phyloP scores from a whole-genome alignment of 2,329 filamentous ascomycete genomes.

The Chrysoporthe austroafricana region DNA sequence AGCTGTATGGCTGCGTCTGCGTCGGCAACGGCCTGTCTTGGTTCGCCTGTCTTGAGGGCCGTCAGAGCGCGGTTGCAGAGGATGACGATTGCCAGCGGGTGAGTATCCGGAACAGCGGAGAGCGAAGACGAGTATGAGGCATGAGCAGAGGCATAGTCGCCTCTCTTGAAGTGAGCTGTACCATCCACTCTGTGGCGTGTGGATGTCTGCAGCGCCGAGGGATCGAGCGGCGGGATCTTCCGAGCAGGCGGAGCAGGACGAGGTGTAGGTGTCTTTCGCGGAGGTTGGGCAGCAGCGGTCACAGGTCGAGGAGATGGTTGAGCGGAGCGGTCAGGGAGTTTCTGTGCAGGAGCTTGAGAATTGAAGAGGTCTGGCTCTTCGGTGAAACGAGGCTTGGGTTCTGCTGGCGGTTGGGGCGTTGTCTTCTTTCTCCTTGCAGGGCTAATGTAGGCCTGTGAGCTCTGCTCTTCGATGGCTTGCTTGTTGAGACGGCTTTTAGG shows the following conservation, averaged over 20 bases:
- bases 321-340: slow-evolving; percentile 42
- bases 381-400: slow-evolving; percentile 40
- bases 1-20: slow-evolving; percentile 78
- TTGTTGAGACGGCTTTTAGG: slow-evolving; percentile 69
- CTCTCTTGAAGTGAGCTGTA: slow-evolving; percentile 88
- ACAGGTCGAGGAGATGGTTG: slow-evolving; percentile 48
- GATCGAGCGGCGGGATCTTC: slow-evolving; percentile 68
- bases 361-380: slow-evolving; percentile 67
- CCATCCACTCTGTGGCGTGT: slow-evolving; percentile 79
- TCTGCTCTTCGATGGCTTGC: slow-evolving; percentile 77
- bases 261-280: slow-evolving; percentile 46
- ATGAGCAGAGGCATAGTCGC: slow-evolving; percentile 88
- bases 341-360: slow-evolving; percentile 43
- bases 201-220: slow-evolving; percentile 72
- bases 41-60: slow-evolving; percentile 86
- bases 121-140: slow-evolving; percentile 80
- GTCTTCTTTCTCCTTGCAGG: slow-evolving; percentile 78
- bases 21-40: slow-evolving; percentile 83
- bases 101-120: slow-evolving; percentile 70
- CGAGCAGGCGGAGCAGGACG: slow-evolving; percentile 53
- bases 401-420: slow-evolving; percentile 52
- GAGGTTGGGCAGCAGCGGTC: slow-evolving; percentile 50
- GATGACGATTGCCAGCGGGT: slow-evolving; percentile 86
- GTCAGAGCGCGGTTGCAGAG: slow-evolving; percentile 91
- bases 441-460: slow-evolving; percentile 83